These are phyloP conservation scores for Boletus subcaerulescens DNA, from an alignment of 768 basidiomycete genomes.

Conservation along the genomic window DNA sequence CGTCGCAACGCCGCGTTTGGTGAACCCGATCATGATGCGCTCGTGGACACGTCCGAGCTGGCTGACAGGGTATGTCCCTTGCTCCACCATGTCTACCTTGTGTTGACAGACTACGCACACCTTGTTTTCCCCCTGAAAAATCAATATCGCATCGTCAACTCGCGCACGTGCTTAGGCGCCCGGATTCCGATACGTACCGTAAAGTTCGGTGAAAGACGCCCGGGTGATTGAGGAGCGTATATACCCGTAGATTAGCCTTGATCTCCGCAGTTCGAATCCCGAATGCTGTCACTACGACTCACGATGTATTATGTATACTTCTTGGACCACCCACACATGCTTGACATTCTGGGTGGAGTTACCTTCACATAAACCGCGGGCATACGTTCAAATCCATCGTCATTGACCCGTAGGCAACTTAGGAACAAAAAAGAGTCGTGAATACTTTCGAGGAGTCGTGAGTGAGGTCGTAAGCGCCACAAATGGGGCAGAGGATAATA, in stretches of 20 bases:
- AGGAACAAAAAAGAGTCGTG: not conserved
- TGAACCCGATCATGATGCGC: conserved; percentile 41
- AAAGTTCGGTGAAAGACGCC: too few species aligned
- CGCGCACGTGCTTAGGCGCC: conserved; percentile 42
- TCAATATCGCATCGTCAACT: not conserved
- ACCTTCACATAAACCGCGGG: too few species aligned
- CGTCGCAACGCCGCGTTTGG: conserved; percentile 54
- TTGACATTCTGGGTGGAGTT: too few species aligned
- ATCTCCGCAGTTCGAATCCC: too few species aligned
- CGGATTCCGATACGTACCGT: conserved; percentile 55
- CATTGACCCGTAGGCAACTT: not conserved
- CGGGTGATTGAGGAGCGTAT: too few species aligned
- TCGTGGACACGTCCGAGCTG: conserved; percentile 59
- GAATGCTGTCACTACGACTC: too few species aligned
- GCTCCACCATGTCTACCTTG: too few species aligned
- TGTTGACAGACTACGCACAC: too few species aligned
- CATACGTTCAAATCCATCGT: not conserved
- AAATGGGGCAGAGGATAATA: not conserved
- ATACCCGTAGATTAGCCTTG: too few species aligned
- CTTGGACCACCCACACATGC: too few species aligned
- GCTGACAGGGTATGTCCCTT: conserved; percentile 46
- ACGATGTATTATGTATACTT: too few species aligned
- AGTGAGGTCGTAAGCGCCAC: conserved; percentile 8
- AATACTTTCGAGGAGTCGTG: conserved; percentile 9
- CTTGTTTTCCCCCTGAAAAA: not conserved